Conservation (phyloP, 73 alveolate species). For the Paramecium biaurelia region DNA sequence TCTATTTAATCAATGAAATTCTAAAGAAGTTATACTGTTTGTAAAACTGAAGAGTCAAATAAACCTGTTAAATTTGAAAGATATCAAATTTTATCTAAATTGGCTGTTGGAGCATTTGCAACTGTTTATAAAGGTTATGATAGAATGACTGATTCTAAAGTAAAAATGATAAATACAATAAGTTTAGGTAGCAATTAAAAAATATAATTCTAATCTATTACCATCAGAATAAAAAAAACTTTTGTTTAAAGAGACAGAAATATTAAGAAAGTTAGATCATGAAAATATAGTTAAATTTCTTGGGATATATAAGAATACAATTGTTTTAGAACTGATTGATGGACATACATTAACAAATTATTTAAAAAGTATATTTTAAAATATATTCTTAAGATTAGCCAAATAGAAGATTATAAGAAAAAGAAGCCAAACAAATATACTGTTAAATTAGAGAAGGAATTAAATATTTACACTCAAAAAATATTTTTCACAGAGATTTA, state of each 20-base stretch:
- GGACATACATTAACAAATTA: not conserved
- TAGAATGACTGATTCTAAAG: not conserved
- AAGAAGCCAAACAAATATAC: conserved; percentile 60
- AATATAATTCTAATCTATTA: not conserved
- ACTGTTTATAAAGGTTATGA: not conserved
- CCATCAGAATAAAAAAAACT: not conserved
- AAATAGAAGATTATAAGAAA: conserved; percentile 65
- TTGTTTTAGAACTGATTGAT: not conserved
- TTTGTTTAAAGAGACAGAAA: not conserved
- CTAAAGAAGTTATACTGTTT: not conserved
- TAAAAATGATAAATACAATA: not conserved
- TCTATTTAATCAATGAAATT: not conserved
- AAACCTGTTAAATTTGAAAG: conserved; percentile 14
- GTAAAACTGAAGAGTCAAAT: conserved; percentile 13
- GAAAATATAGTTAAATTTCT: not conserved
- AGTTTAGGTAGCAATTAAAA: not conserved
- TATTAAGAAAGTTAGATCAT: not conserved
- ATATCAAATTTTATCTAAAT: not conserved
- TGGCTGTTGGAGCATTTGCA: conserved; percentile 27
- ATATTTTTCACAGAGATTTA: conserved; percentile 71
- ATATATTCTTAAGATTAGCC: not conserved
- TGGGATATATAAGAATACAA: not conserved
- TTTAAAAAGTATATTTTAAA: conserved; percentile 3
- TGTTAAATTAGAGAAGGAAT: conserved; percentile 54
- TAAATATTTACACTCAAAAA: conserved; percentile 75